Conservation (phyloP, 2,329 filamentous ascomycete genomes). For the Arthrobotrys entomopaga region DNA sequence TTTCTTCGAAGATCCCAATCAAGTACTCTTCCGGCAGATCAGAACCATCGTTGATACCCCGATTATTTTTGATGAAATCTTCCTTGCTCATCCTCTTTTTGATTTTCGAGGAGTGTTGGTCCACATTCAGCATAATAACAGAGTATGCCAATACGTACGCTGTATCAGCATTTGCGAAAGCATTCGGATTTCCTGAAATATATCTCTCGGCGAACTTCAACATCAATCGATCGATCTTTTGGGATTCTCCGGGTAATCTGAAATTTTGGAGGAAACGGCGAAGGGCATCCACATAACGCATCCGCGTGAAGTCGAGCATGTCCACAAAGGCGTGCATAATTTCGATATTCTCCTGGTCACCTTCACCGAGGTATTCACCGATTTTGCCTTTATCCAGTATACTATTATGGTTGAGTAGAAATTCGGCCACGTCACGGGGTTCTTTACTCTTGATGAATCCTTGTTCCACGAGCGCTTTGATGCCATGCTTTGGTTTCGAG, state of each 20-base stretch:
- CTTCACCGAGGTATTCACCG: slow-evolving; percentile 93
- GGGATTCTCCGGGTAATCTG: slow-evolving; percentile 91
- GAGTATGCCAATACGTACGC: slow-evolving; percentile 96
- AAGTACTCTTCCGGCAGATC: slow-evolving; percentile 95
- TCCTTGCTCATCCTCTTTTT: slow-evolving; percentile 88
- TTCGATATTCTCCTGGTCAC: slow-evolving; percentile 89
- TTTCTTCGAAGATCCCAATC: slow-evolving; percentile 88
- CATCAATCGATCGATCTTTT: slow-evolving; percentile 99
- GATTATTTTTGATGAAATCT: slow-evolving; percentile 99
- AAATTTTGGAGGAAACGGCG: slow-evolving; percentile 94
- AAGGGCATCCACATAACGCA: slow-evolving; percentile 89
- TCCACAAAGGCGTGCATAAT: slow-evolving; percentile 99
- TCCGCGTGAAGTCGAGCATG: slow-evolving; percentile 89
- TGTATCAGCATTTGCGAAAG: slow-evolving; percentile 97
- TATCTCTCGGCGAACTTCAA: slow-evolving; percentile 98
- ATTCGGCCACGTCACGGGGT: slow-evolving; percentile 83
- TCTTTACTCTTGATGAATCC: slow-evolving; percentile 85
- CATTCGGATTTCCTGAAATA: slow-evolving; percentile 92
- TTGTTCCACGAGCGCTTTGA: slow-evolving; percentile 83
- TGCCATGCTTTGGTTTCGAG: slow-evolving; percentile 93
- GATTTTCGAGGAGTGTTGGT: slow-evolving; percentile 90
- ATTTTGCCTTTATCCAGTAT: slow-evolving; percentile 89
- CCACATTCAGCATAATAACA: slow-evolving; percentile 95
- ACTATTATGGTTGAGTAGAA: slow-evolving; percentile 79
- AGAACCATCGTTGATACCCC: slow-evolving; percentile 95